These are phyloP conservation scores for Suillus cothurnatus DNA, from an alignment of 768 basidiomycete species.

Conservation along the genomic window DNA sequence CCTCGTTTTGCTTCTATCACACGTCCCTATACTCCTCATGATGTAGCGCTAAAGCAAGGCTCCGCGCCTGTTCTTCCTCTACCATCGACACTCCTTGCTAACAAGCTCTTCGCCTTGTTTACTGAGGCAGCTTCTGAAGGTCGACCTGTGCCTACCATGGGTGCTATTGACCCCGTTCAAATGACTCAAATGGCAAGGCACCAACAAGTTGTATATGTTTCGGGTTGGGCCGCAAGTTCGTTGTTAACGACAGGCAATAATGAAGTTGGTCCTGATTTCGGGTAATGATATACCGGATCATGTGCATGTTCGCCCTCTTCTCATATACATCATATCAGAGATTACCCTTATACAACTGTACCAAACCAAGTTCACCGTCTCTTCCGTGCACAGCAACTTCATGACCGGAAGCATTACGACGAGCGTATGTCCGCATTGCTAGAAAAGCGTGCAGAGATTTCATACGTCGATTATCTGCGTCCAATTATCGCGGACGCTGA, in stretches of 20 bases:
- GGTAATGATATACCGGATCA: slow-evolving; percentile 41
- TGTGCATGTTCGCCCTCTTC: background rate
- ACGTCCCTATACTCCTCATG: slow-evolving; percentile 78
- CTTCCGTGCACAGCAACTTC: slow-evolving; percentile 88
- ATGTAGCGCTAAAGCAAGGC: slow-evolving; percentile 89
- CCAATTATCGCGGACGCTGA: slow-evolving; percentile 96
- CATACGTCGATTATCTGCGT: slow-evolving; percentile 84
- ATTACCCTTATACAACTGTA: slow-evolving; percentile 96
- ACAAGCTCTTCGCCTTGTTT: slow-evolving; percentile 80
- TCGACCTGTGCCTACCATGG: slow-evolving; percentile 86
- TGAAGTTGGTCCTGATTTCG: slow-evolving; percentile 91
- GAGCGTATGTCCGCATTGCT: slow-evolving; percentile 70
- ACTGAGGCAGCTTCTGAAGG: slow-evolving; percentile 60
- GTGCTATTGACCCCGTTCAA: slow-evolving; percentile 91
- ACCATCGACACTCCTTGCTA: slow-evolving; percentile 75
- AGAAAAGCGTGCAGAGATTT: slow-evolving; percentile 68
- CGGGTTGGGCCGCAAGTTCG: slow-evolving; percentile 89
- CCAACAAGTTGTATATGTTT: slow-evolving; percentile 89
- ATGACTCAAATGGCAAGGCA: slow-evolving; percentile 93
- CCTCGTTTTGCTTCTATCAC: slow-evolving; percentile 75
- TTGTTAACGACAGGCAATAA: slow-evolving; percentile 88
- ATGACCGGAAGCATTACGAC: slow-evolving; percentile 93
- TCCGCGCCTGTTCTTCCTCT: slow-evolving; percentile 78
- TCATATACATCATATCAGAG: slow-evolving; percentile 44
- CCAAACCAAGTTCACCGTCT: slow-evolving; percentile 94